A percentile compares a stretch with the other conserved stretches of the same genome.
Conservation (phyloP, 2,329 filamentous ascomycete species). For the Pseudocercospora eumusae region DNA sequence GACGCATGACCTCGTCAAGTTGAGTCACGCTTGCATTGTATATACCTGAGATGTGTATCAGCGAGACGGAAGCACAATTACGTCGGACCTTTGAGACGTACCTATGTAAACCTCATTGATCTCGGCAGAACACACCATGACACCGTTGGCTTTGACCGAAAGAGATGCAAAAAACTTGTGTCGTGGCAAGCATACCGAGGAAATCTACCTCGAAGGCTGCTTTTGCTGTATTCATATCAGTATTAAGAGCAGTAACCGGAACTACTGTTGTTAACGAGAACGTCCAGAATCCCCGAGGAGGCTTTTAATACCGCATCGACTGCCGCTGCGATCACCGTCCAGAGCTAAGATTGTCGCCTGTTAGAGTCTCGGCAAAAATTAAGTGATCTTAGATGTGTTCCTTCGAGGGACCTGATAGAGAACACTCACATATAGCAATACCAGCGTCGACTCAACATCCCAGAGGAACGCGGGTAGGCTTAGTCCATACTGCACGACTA, state of each 20-base stretch:
- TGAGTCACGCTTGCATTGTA: conserved; percentile 62
- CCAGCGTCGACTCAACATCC: no score
- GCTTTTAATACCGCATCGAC: neutral
- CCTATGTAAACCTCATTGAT: conserved; percentile 39
- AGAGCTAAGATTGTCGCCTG: conserved; percentile 56
- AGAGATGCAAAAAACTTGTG: conserved; percentile 60
- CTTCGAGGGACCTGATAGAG: no score
- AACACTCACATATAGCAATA: no score
- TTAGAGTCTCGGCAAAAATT: conserved; percentile 49
- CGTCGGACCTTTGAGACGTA: conserved; percentile 40
- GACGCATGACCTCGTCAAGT: conserved; percentile 60
- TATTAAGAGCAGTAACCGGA: neutral
- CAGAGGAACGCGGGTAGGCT: no score
- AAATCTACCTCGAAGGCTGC: conserved; percentile 55
- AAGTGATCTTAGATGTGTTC: conserved; percentile 51
- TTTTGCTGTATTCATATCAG: neutral
- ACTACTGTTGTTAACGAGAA: conserved; percentile 57
- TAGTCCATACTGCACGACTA: no score
- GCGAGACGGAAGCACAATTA: neutral
- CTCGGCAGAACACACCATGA: conserved; percentile 49
- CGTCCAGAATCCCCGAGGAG: conserved; percentile 48
- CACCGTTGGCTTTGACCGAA: conserved; percentile 48
- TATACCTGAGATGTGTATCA: conserved; percentile 32
- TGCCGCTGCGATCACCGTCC: conserved; percentile 52
- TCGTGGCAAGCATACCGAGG: conserved; percentile 60